Percentiles rank a stretch among this genome's conserved stretches.
These are phyloP conservation scores for Termitomyces sp. DNA, from an alignment of 768 basidiomycete species.

Conservation along the genomic window DNA sequence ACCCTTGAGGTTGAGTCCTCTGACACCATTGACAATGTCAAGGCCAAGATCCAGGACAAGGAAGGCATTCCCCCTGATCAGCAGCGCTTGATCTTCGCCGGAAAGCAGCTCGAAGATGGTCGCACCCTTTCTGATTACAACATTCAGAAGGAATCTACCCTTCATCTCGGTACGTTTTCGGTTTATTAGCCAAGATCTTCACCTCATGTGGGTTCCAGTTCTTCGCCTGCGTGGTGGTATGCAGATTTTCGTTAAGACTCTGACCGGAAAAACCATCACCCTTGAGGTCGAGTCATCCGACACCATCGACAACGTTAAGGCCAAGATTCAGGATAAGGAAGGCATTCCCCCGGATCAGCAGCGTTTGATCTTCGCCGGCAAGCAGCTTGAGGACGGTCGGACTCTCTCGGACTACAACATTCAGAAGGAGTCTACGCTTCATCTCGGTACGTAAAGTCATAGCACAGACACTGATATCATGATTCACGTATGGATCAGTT, in stretches of 20 bases:
- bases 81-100: constrained; percentile 18
- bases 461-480: constrained; percentile 1
- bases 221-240: constrained; percentile 34
- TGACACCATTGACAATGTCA: constrained; percentile 20
- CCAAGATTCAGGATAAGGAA: constrained; percentile 21
- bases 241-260: constrained; percentile 47
- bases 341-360: constrained; percentile 21
- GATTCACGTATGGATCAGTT: constrained; percentile 10
- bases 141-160: constrained; percentile 21
- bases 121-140: constrained; percentile 19
- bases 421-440: constrained; percentile 62
- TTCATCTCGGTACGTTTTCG: constrained; percentile 25
- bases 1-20: constrained; percentile 20
- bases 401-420: constrained; percentile 36
- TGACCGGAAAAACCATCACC: constrained; percentile 56
- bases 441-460: constrained; percentile 25
- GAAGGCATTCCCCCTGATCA: constrained; percentile 22
- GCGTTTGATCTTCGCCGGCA: constrained; percentile 23
- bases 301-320: constrained; percentile 20
- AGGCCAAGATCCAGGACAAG: constrained; percentile 24
- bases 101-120: constrained; percentile 19
- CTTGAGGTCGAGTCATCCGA: constrained; percentile 21
- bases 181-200: neutral
- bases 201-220: constrained; percentile 8
- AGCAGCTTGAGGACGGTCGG: constrained; percentile 35